Evolutionary conservation across 2,329 filamentous ascomycete genomes (phyloP), one percentile per base, ranked within the genome.

Genomic region (Penicillium sp.): DNA sequence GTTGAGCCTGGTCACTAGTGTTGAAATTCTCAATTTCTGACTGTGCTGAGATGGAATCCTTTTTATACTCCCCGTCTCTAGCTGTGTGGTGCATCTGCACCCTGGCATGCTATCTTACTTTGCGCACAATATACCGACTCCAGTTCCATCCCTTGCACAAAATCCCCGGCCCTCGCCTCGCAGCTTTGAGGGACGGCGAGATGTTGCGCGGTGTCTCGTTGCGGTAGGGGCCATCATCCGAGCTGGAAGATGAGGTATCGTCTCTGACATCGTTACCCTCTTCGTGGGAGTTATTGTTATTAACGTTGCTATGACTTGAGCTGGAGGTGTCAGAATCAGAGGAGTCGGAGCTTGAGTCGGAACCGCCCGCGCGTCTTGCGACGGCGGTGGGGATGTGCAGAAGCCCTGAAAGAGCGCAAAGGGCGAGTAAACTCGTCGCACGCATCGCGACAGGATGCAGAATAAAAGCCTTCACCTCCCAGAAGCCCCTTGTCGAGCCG

Each of bases 141-240:
- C 71, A 66, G 50, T 67, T 76, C 30, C 70, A 74, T 50, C 73
- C 73, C 1, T 66, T 77, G 15, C 69, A 69, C 30, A 64, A 56
- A 29, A 75, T 73, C 41, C 75, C 74, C 3, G 74, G 75, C 9
- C 75, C 74, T 4, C 74, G 71, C 47, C 64, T 74, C 46, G 70
- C 75, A 0, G 74, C 15, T 41, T 41, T 15, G 35, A 41, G 13
- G 35, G 5, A 5, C 15, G 35, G 35, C 15, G 35, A 9, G 5
- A 15, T 11, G 35, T 41, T 41, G 13, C 13, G 13, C 11, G 35
- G 13, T 41, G 35, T 41, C 11, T 41, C 35, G 26, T 26, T 26
- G 35, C 35, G 17, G 11, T 41, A 41, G 13, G 35, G 35, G 35
- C 35, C 35, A 26, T 26, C 26, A 26, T 26, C 26, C 26, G 26